Conservation (phyloP, 768 basidiomycete species). For the Glaciozyma martinii region DNA sequence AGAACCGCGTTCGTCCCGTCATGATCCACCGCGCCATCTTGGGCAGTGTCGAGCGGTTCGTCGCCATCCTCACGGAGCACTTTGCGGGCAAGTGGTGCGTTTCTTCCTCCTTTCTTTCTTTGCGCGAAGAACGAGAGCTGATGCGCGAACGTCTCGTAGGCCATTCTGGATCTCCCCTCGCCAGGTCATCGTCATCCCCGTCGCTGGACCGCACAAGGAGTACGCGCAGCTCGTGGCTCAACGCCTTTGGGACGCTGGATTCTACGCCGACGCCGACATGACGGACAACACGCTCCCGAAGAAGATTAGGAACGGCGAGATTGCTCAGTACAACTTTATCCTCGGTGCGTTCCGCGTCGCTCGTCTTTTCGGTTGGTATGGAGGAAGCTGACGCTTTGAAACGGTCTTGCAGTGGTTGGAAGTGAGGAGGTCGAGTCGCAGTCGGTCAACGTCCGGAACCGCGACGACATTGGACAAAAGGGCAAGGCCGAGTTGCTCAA, state of each 20-base stretch:
- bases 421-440: conserved; percentile 76
- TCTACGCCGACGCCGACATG: conserved; percentile 88
- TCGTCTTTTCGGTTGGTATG: not conserved
- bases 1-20: conserved; percentile 60
- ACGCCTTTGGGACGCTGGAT: conserved; percentile 56
- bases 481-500: conserved; percentile 66
- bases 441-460: conserved; percentile 91
- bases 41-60: conserved; percentile 88
- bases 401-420: conserved; percentile 64
- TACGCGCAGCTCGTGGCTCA: conserved; percentile 77
- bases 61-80: conserved; percentile 93
- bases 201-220: conserved; percentile 71
- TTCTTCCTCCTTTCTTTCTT: not conserved
- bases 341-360: conserved; percentile 57
- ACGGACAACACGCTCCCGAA: conserved; percentile 85
- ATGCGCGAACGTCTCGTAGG: conserved; percentile 45
- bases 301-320: conserved; percentile 95
- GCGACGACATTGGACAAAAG: conserved; percentile 85
- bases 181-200: conserved; percentile 88
- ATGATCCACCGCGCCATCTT: conserved; percentile 97
- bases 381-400: not conserved
- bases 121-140: not conserved
- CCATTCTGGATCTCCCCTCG: conserved; percentile 99
- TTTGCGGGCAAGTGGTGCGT: conserved; percentile 92
- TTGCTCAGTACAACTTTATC: conserved; percentile 96